Evolutionary conservation across 306 rosid genomes (phyloP).

Genomic region (Canavalia gladiata): DNA sequence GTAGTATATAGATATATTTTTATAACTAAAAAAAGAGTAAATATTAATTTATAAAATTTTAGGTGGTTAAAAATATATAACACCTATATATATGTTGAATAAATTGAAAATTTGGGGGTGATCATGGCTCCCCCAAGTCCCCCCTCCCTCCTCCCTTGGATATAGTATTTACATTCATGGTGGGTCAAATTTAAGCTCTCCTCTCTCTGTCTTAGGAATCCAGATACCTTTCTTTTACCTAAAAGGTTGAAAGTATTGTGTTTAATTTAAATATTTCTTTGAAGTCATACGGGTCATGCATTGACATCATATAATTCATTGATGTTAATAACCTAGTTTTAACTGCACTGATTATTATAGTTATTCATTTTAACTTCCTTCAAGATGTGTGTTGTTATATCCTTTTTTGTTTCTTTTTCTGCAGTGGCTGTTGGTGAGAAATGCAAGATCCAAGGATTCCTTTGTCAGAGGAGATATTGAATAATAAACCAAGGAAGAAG

Average conservation of each 20-base stretch:
- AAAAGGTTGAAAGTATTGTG: neutral
- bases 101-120: too few relatives aligned
- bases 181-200: neutral
- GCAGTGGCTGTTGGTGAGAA: slow-evolving; percentile 46
- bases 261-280: neutral
- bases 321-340: slow-evolving; percentile 12
- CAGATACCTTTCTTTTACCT: neutral
- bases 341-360: neutral
- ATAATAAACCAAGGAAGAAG: slow-evolving; percentile 67
- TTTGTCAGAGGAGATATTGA: slow-evolving; percentile 62
- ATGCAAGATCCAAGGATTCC: slow-evolving; percentile 74
- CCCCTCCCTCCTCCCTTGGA: too few relatives aligned
- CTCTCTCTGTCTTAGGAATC: neutral
- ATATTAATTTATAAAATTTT: too few relatives aligned
- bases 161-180: neutral
- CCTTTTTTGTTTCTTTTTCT: neutral
- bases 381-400: neutral
- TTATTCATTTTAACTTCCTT: slow-evolving; percentile 16
- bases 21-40: too few relatives aligned
- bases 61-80: too few relatives aligned
- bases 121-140: too few relatives aligned
- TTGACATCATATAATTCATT: neutral
- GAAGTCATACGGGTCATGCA: neutral
- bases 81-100: too few relatives aligned
- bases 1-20: too few relatives aligned